phyloP scores from a whole-genome alignment of 2,329 filamentous ascomycete species.

The Diaporthe sp. region DNA sequence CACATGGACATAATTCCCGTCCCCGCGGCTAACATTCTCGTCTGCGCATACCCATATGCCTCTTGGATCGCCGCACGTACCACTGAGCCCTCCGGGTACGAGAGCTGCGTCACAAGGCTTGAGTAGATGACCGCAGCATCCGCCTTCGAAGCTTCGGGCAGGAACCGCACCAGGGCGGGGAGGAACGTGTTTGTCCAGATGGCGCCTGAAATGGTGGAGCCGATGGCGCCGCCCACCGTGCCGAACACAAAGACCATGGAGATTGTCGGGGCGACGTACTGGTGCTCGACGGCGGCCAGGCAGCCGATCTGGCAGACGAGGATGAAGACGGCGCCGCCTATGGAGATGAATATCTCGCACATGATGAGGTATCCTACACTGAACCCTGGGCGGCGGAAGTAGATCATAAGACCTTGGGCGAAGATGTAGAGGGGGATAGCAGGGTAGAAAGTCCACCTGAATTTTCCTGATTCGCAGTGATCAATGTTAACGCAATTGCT shows the following conservation, averaged over 20 bases:
- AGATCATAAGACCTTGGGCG: slow-evolving; percentile 66
- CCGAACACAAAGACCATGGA: slow-evolving; percentile 70
- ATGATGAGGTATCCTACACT: slow-evolving; percentile 68
- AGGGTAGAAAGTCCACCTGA: slow-evolving; percentile 58
- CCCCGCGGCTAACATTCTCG: slow-evolving; percentile 58
- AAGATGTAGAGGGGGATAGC: slow-evolving; percentile 51
- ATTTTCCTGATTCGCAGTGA: slow-evolving; percentile 44
- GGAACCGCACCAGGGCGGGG: slow-evolving; percentile 60
- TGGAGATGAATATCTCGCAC: slow-evolving; percentile 73
- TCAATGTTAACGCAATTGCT: neutral
- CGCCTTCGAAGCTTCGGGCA: slow-evolving; percentile 56
- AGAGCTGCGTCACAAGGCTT: slow-evolving; percentile 63
- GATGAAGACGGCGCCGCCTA: slow-evolving; percentile 69
- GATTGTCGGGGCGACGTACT: slow-evolving; percentile 67
- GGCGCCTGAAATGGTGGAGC: slow-evolving; percentile 70
- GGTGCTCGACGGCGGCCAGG: slow-evolving; percentile 70
- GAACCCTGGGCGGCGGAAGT: slow-evolving; percentile 66
- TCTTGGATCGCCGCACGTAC: slow-evolving; percentile 66
- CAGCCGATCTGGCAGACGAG: slow-evolving; percentile 67
- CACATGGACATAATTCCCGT: slow-evolving; percentile 49
- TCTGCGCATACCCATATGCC: slow-evolving; percentile 67
- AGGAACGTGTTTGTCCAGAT: slow-evolving; percentile 68
- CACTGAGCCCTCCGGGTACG: slow-evolving; percentile 58
- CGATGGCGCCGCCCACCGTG: slow-evolving; percentile 71
- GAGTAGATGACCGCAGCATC: slow-evolving; percentile 64